A percentile compares a stretch with the other conserved stretches of the same genome.
These are phyloP conservation scores for Pichia inconspicua DNA, from an alignment of 1,139 yeast genomes.

Conservation along the genomic window DNA sequence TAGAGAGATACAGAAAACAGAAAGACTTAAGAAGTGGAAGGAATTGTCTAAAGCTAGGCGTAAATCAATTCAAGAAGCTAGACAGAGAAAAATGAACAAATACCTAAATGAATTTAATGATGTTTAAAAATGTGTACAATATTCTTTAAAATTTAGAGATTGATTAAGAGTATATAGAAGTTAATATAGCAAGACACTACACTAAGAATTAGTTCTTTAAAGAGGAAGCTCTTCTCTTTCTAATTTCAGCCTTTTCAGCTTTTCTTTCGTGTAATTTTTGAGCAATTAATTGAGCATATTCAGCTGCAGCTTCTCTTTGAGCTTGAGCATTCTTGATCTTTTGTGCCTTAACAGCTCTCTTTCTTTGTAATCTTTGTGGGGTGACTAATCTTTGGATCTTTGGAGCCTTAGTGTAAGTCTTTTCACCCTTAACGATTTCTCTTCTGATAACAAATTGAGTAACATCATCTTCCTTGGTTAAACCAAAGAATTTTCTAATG, in stretches of 20 bases:
- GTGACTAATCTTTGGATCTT: constrained; percentile 99
- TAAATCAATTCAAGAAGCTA: not conserved
- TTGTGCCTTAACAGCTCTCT: constrained; percentile 92
- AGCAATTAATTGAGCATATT: constrained; percentile 98
- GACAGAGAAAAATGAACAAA: not conserved
- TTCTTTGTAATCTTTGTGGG: constrained; percentile 98
- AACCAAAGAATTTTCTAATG: constrained; percentile 99
- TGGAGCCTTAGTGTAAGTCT: constrained; percentile 99
- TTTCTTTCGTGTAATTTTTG: constrained; percentile 97
- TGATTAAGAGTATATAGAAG: constrained; percentile 1
- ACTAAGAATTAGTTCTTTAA: constrained; percentile 51
- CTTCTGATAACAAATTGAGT: constrained; percentile 95
- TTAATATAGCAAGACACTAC: constrained; percentile 1
- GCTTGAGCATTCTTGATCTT: constrained; percentile 97
- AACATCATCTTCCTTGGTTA: constrained; percentile 95
- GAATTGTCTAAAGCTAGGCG: constrained; percentile 1
- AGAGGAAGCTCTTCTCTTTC: constrained; percentile 99
- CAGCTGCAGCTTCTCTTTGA: constrained; percentile 99
- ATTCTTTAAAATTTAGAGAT: not conserved
- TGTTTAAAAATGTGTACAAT: not conserved
- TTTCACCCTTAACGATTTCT: constrained; percentile 96
- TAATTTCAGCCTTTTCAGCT: constrained; percentile 96
- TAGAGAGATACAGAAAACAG: constrained; percentile 1
- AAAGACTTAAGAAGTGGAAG: constrained; percentile 15
- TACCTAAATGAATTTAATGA: not conserved